phyloP scores from a whole-genome alignment of 371 early-diverging fungal species.

The Entomophthora muscae region DNA sequence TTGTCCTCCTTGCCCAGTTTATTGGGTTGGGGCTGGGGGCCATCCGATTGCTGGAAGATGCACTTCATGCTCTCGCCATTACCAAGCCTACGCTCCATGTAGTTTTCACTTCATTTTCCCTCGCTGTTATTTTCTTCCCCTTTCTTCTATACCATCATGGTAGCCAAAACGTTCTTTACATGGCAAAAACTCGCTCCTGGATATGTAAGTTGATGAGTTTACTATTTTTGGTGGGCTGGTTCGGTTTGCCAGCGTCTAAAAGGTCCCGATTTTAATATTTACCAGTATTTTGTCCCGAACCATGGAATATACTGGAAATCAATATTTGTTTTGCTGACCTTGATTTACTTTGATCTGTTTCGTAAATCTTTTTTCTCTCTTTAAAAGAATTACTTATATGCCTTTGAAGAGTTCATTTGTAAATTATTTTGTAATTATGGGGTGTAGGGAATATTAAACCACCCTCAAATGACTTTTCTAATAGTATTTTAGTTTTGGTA shows the following conservation, averaged over 20 bases:
- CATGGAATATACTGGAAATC: no score
- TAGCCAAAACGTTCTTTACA: background rate
- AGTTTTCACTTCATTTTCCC: background rate
- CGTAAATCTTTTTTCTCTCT: no score
- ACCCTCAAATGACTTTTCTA: no score
- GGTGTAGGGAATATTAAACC: no score
- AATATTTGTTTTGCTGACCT: no score
- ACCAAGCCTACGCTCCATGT: background rate
- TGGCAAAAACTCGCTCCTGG: slow-evolving; percentile 4
- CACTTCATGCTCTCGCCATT: background rate
- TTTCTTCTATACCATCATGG: background rate
- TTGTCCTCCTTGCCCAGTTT: background rate
- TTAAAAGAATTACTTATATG: no score
- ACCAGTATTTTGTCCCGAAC: no score
- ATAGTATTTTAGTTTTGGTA: background rate
- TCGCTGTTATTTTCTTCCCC: background rate
- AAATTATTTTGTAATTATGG: no score
- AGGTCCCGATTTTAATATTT: no score
- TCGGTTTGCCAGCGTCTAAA: no score
- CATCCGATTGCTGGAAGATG: background rate
- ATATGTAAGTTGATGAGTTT: slow-evolving; percentile 1
- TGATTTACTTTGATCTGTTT: no score
- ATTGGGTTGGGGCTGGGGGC: background rate
- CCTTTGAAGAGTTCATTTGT: no score
- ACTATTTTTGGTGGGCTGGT: background rate